These are phyloP conservation scores for Crithidia brevicula DNA, from an alignment of 208 protist species.

Conservation along the genomic window DNA sequence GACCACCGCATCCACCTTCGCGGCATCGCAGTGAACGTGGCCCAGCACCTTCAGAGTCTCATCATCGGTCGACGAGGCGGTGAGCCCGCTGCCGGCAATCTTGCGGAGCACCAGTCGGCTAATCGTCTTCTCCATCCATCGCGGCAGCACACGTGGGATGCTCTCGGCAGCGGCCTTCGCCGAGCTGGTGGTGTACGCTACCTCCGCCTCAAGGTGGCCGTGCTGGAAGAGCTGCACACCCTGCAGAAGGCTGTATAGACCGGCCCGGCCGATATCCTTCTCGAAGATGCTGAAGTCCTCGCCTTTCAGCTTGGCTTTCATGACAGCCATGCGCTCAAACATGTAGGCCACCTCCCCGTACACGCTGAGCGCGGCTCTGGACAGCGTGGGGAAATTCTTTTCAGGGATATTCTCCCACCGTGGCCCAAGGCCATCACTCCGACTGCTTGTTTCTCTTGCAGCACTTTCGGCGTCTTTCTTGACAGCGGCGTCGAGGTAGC, in stretches of 20 bases:
- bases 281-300: conserved; percentile 44
- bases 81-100: conserved; percentile 25
- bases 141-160: conserved; percentile 26
- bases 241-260: conserved; percentile 65
- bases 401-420: conserved; percentile 28
- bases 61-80: conserved; percentile 36
- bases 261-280: conserved; percentile 36
- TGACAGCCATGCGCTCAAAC: conserved; percentile 56
- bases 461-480: background rate
- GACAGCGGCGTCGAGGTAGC: background rate
- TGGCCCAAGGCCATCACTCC: background rate
- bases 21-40: conserved; percentile 54
- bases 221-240: conserved; percentile 47
- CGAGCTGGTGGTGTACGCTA: conserved; percentile 4
- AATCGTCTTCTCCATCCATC: conserved; percentile 52
- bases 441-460: background rate
- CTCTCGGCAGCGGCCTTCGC: conserved; percentile 4
- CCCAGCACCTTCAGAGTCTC: conserved; percentile 61
- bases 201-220: conserved; percentile 32
- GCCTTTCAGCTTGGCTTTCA: conserved; percentile 32
- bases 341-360: conserved; percentile 74
- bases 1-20: conserved; percentile 52
- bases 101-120: conserved; percentile 30
- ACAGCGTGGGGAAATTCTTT: conserved; percentile 23
- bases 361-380: conserved; percentile 39